Percentiles rank a stretch among this genome's conserved stretches.
phyloP scores from a whole-genome alignment of 2,329 filamentous ascomycete species.

The Verticillium albo-atrum region DNA sequence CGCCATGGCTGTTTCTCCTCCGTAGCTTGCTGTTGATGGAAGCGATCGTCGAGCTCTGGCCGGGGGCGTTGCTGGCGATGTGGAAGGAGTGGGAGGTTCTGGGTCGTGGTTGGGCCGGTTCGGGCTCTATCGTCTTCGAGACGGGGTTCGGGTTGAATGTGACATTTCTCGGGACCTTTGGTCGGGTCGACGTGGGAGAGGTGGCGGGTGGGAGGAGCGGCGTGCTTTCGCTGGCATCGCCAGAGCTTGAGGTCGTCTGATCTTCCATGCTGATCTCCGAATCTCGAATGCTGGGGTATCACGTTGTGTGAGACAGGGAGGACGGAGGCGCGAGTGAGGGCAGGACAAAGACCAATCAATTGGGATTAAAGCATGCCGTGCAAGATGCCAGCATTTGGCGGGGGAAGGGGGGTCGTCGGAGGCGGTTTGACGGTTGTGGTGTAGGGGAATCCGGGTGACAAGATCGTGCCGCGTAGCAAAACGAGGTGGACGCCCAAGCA shows the following conservation, averaged over 20 bases:
- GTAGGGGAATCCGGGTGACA: neutral
- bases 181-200: slow-evolving; percentile 18
- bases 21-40: slow-evolving; percentile 84
- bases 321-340: neutral
- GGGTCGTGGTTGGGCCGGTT: slow-evolving; percentile 23
- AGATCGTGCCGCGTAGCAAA: neutral
- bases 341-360: neutral
- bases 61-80: slow-evolving; percentile 25
- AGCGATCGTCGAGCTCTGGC: slow-evolving; percentile 54
- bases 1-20: slow-evolving; percentile 76
- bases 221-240: slow-evolving; percentile 23
- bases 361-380: neutral
- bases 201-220: slow-evolving; percentile 26
- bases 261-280: slow-evolving; percentile 9
- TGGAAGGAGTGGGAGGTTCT: slow-evolving; percentile 23
- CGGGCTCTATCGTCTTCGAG: slow-evolving; percentile 55
- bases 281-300: neutral
- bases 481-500: neutral
- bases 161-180: slow-evolving; percentile 57
- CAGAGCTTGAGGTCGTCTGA: slow-evolving; percentile 8
- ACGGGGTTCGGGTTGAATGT: slow-evolving; percentile 72
- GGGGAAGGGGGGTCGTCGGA: neutral
- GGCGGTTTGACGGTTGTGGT: neutral
- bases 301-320: neutral
- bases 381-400: neutral